Conservation (phyloP, 805 yeast genomes). For the Candida pseudoglaebosa region DNA sequence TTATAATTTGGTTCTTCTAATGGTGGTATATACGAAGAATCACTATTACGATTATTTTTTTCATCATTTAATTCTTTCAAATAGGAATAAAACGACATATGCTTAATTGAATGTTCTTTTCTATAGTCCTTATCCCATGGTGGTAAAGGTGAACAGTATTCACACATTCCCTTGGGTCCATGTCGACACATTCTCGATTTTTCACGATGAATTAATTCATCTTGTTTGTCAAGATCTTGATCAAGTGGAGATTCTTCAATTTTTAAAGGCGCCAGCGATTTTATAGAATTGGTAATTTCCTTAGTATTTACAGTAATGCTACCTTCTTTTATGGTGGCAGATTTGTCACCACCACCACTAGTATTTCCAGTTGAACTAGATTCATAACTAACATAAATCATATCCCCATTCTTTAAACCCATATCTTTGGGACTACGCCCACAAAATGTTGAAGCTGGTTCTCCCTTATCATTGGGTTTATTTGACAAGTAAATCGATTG, state of each 20-base stretch:
- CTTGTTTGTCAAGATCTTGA: conserved; percentile 53
- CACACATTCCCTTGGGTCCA: conserved; percentile 95
- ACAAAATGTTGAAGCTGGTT: conserved; percentile 31
- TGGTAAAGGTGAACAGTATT: conserved; percentile 90
- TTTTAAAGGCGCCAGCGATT: conserved; percentile 11
- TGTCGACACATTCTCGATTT: conserved; percentile 72
- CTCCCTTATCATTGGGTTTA: conserved; percentile 43
- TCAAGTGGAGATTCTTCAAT: conserved; percentile 66
- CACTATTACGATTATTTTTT: conserved; percentile 58
- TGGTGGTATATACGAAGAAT: conserved; percentile 70
- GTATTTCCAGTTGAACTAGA: too few relatives aligned
- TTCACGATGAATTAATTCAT: conserved; percentile 69
- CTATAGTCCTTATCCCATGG: conserved; percentile 88
- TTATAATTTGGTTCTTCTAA: conserved; percentile 65
- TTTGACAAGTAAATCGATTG: conserved; percentile 38
- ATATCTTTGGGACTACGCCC: conserved; percentile 39
- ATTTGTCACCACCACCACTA: too few relatives aligned
- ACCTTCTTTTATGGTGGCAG: neutral
- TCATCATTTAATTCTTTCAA: conserved; percentile 66
- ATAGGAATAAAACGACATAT: conserved; percentile 81
- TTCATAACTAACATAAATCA: conserved; percentile 46
- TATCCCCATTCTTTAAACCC: conserved; percentile 56
- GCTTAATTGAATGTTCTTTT: conserved; percentile 75
- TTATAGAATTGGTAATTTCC: neutral
- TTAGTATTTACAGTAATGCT: conserved; percentile 2